Evolutionary conservation across 1,284 basidiomycete species (phyloP).

Genomic region (Apiotrichum mycotoxinovorans): DNA sequence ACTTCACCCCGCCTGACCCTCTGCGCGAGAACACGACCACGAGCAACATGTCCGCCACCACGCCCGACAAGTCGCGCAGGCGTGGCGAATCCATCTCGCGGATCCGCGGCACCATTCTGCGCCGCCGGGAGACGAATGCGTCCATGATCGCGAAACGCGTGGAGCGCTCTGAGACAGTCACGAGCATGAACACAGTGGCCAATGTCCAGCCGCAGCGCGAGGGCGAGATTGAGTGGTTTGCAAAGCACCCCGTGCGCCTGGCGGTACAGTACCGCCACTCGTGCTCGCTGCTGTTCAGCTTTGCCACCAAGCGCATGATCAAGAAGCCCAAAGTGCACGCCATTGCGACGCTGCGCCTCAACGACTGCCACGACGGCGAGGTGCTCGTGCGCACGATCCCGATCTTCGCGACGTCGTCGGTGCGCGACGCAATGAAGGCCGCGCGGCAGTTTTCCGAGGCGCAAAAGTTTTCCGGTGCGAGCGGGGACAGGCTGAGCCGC

Average conservation of each 20-base stretch:
- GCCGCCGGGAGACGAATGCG: not conserved
- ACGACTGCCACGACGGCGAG: constrained; percentile 36
- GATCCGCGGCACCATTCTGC: not conserved
- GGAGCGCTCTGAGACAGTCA: not conserved
- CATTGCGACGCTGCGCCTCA: constrained; percentile 33
- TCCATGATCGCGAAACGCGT: not conserved
- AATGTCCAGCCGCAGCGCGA: not conserved
- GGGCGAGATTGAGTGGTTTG: not conserved
- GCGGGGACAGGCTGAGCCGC: not conserved
- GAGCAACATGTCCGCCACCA: not conserved
- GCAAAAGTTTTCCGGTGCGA: not conserved
- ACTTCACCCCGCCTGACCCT: no score
- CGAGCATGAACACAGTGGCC: no score
- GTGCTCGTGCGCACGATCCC: constrained; percentile 23
- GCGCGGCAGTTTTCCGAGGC: constrained; percentile 1
- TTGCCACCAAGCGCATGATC: constrained; percentile 29
- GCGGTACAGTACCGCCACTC: constrained; percentile 49
- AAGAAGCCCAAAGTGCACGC: constrained; percentile 42
- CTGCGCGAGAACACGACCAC: not conserved
- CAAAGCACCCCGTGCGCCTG: constrained; percentile 24
- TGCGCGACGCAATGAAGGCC: constrained; percentile 28
- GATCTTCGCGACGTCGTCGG: constrained; percentile 35
- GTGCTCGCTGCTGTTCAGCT: constrained; percentile 41
- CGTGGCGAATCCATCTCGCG: not conserved
- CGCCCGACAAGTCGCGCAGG: not conserved